Conservation (phyloP, 2,329 filamentous ascomycete genomes). For the Fusarium sp. region DNA sequence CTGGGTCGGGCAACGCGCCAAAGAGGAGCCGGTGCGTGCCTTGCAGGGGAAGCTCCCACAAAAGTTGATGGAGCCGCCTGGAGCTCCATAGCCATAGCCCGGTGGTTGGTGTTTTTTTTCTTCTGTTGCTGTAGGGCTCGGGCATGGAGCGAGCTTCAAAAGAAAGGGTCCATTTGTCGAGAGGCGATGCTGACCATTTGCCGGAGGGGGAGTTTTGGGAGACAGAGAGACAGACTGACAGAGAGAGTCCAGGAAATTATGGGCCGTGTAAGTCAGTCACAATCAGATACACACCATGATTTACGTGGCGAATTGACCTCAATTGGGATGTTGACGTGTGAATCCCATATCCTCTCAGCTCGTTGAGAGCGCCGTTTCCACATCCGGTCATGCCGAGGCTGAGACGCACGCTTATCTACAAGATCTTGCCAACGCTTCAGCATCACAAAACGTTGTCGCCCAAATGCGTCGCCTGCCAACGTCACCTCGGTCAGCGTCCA, state of each 20-base stretch:
- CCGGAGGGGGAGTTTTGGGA: not conserved
- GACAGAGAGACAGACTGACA: not conserved
- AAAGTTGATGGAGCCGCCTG: conserved; percentile 23
- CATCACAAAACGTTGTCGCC: not conserved
- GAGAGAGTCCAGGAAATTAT: conserved; percentile 3
- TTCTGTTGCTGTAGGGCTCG: conserved; percentile 6
- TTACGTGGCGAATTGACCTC: conserved; percentile 27
- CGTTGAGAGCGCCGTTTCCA: conserved; percentile 14
- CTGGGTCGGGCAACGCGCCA: conserved; percentile 24
- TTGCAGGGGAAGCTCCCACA: conserved; percentile 37
- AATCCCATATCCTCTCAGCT: conserved; percentile 16
- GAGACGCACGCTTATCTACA: conserved; percentile 30
- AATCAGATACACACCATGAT: not conserved
- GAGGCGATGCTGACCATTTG: conserved; percentile 13
- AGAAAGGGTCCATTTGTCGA: conserved; percentile 16
- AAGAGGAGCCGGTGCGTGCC: conserved; percentile 30
- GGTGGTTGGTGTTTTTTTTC: conserved; percentile 15
- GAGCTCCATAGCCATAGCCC: conserved; percentile 10
- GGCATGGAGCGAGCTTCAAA: conserved; percentile 1
- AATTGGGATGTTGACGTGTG: conserved; percentile 20
- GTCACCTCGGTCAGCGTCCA: conserved; percentile 8
- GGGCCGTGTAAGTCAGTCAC: not conserved
- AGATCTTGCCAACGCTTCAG: conserved; percentile 15
- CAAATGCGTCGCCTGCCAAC: not conserved
- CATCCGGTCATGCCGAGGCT: conserved; percentile 27